phyloP scores from a whole-genome alignment of 2,329 filamentous ascomycete species.

The Leptographium lundbergii region DNA sequence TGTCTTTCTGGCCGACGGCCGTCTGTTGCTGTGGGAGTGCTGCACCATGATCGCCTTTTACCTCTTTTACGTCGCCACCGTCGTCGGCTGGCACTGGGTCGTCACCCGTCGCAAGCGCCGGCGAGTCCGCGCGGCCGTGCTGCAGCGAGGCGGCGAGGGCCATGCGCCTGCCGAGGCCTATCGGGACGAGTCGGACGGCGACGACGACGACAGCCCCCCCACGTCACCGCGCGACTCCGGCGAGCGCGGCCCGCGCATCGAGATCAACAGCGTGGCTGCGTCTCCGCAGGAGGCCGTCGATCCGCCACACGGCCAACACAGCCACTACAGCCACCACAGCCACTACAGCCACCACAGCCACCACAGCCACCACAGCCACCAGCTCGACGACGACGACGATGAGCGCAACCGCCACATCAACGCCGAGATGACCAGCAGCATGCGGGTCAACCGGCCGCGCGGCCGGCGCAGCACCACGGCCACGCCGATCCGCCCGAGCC shows the following conservation, averaged over 20 bases:
- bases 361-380: slow-evolving; percentile 16
- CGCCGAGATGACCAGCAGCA: slow-evolving; percentile 82
- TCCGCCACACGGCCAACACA: too few species aligned
- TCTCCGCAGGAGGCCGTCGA: not conserved
- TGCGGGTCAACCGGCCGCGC: slow-evolving; percentile 67
- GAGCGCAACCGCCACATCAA: slow-evolving; percentile 48
- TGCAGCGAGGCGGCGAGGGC: slow-evolving; percentile 61
- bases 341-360: not conserved
- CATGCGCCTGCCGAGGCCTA: slow-evolving; percentile 33
- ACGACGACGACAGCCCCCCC: not conserved
- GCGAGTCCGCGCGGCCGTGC: slow-evolving; percentile 54
- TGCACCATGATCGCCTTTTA: slow-evolving; percentile 85
- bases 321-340: too few species aligned
- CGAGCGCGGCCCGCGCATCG: slow-evolving; percentile 34
- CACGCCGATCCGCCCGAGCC: slow-evolving; percentile 79
- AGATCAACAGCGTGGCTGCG: slow-evolving; percentile 25
- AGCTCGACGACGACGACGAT: slow-evolving; percentile 29
- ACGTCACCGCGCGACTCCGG: slow-evolving; percentile 30
- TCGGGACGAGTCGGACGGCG: slow-evolving; percentile 33
- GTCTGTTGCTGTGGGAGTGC: slow-evolving; percentile 80
- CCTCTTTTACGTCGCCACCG: slow-evolving; percentile 73
- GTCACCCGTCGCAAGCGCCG: slow-evolving; percentile 47
- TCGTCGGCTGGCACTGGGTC: slow-evolving; percentile 89
- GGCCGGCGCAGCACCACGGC: slow-evolving; percentile 57
- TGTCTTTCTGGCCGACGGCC: slow-evolving; percentile 74